These are phyloP conservation scores for Rheum nobile DNA, from an alignment of 148 eudicot species.

Conservation along the genomic window DNA sequence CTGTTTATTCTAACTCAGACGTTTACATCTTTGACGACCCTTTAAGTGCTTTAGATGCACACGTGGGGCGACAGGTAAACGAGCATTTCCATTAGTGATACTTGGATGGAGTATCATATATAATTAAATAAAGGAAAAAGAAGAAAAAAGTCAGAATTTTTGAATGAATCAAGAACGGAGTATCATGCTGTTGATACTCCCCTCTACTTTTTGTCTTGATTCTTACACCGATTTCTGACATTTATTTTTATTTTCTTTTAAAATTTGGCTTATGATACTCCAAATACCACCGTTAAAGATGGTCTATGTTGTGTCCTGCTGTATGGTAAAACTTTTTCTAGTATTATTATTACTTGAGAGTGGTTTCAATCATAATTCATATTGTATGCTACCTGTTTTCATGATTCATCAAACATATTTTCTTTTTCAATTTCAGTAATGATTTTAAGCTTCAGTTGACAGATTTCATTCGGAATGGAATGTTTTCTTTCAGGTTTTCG, in stretches of 20 bases:
- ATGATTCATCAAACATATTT: not conserved
- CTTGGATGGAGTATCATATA: no score
- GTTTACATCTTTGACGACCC: constrained; percentile 94
- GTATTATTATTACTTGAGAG: not conserved
- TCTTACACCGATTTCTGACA: no score
- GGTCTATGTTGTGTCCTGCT: not conserved
- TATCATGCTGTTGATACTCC: no score
- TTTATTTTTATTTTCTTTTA: no score
- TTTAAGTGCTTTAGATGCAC: constrained; percentile 92
- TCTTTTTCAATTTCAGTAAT: not conserved
- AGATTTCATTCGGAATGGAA: not conserved
- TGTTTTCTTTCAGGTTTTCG: constrained; percentile 57
- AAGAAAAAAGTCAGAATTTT: no score
- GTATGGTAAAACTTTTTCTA: not conserved
- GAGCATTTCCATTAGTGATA: no score
- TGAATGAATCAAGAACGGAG: no score
- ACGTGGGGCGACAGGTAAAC: constrained; percentile 81
- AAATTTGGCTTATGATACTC: no score
- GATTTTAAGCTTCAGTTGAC: not conserved
- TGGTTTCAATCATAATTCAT: not conserved
- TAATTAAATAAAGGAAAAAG: no score
- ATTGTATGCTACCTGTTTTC: not conserved
- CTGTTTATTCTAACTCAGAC: constrained; percentile 88
- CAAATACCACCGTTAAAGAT: no score
- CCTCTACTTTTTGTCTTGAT: no score